Percentiles rank a stretch among this genome's conserved stretches.
Conservation (phyloP, 768 basidiomycete genomes). For the Serendipita indica region DNA sequence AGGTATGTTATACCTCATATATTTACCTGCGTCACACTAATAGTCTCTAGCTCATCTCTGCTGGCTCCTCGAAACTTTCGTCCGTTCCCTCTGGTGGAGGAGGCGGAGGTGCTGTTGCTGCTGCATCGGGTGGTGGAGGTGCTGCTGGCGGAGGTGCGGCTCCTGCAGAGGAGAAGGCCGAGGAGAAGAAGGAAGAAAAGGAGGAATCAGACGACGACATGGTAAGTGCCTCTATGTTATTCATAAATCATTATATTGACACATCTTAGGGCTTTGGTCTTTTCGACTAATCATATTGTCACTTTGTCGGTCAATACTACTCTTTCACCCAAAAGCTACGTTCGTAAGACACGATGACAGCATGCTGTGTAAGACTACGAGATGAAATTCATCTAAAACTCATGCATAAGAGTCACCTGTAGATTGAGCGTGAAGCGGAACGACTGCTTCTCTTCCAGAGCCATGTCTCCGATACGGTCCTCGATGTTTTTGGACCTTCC, state of each 20-base stretch:
- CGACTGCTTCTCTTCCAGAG: too few relatives aligned
- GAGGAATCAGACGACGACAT: constrained; percentile 97
- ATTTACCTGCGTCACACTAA: not conserved
- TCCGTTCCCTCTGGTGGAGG: constrained; percentile 95
- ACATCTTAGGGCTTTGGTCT: constrained; percentile 59
- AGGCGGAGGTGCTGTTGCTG: constrained; percentile 35
- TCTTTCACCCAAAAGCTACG: not conserved
- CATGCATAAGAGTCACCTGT: too few relatives aligned
- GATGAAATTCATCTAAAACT: too few relatives aligned
- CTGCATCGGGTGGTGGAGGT: constrained; percentile 38
- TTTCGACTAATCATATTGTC: constrained; percentile 54
- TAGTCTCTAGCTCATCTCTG: constrained; percentile 59
- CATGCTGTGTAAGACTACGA: too few relatives aligned
- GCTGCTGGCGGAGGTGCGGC: constrained; percentile 42
- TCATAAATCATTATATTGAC: not conserved
- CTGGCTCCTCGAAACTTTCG: constrained; percentile 84
- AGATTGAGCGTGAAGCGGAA: too few relatives aligned
- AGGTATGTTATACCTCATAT: constrained; percentile 31
- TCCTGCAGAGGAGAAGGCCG: constrained; percentile 55
- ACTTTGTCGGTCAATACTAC: not conserved
- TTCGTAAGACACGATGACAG: too few relatives aligned
- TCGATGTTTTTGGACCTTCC: too few relatives aligned
- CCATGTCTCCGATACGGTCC: too few relatives aligned
- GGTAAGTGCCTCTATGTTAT: constrained; percentile 26
- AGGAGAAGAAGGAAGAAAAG: constrained; percentile 80